Conservation (phyloP, 495 filamentous ascomycete species). For the Tuber microsphaerosporum region DNA sequence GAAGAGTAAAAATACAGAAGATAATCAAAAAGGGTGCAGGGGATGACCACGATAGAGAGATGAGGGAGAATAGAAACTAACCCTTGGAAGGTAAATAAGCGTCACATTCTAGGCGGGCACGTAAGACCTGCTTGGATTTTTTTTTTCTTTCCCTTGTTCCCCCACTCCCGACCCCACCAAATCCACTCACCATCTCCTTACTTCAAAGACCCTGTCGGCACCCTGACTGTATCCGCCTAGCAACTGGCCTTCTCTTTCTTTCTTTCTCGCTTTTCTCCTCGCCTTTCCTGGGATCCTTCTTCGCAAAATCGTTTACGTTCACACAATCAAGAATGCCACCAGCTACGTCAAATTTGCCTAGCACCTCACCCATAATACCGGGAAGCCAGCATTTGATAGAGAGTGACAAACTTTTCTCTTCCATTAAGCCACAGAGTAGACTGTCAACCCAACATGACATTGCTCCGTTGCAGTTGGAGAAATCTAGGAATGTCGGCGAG, state of each 20-base stretch:
- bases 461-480: constrained; percentile 28
- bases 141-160: background rate
- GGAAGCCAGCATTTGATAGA: constrained; percentile 1
- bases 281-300: background rate
- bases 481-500: constrained; percentile 12
- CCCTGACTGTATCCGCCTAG: background rate
- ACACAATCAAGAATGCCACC: background rate
- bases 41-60: background rate
- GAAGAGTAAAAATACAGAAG: background rate
- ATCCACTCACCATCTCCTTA: background rate
- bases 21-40: background rate
- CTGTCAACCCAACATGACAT: constrained; percentile 29
- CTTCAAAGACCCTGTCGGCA: background rate
- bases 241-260: background rate
- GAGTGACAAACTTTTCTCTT: constrained; percentile 30
- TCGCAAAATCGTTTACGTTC: background rate
- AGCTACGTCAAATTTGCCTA: background rate
- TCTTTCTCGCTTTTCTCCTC: background rate
- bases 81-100: background rate
- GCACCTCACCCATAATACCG: background rate
- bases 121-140: background rate
- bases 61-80: background rate
- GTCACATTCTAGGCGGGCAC: background rate
- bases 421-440: constrained; percentile 20
- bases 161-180: background rate